Conservation (phyloP, 1,284 basidiomycete genomes). For the Malassezia sp. region DNA sequence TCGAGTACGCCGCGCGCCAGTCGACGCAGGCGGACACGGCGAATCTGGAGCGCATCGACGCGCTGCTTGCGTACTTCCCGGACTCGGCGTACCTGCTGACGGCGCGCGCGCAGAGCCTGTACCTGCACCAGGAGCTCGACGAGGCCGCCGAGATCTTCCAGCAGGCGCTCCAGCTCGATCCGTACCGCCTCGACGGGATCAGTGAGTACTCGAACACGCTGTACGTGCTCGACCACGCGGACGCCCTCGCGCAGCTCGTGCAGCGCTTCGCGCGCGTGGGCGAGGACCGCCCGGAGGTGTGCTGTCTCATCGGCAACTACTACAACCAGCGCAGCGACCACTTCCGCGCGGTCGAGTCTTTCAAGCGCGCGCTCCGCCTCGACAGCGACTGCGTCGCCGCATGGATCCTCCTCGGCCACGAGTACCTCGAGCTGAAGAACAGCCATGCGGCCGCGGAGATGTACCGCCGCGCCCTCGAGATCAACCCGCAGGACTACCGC, state of each 20-base stretch:
- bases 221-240: conserved; percentile 79
- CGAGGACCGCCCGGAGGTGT: conserved; percentile 54
- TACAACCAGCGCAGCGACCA: conserved; percentile 86
- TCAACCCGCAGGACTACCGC: conserved; percentile 78
- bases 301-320: conserved; percentile 92
- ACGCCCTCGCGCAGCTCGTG: conserved; percentile 80
- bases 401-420: conserved; percentile 99
- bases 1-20: conserved; percentile 76
- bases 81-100: conserved; percentile 69
- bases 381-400: conserved; percentile 88
- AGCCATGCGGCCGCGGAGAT: conserved; percentile 96
- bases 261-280: conserved; percentile 50
- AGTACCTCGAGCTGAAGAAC: conserved; percentile 97
- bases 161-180: conserved; percentile 55
- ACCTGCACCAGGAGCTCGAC: conserved; percentile 15
- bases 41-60: conserved; percentile 32
- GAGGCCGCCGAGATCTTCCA: conserved; percentile 39
- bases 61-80: conserved; percentile 67
- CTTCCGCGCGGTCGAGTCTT: conserved; percentile 90
- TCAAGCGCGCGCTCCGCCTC: conserved; percentile 80
- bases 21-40: conserved; percentile 50
- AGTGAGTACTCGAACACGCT: conserved; percentile 95
- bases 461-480: conserved; percentile 86
- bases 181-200: conserved; percentile 83
- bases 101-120: conserved; percentile 28